Evolutionary conservation across 805 yeast genomes (phyloP).

Genomic region (Ogataea ramenticola): DNA sequence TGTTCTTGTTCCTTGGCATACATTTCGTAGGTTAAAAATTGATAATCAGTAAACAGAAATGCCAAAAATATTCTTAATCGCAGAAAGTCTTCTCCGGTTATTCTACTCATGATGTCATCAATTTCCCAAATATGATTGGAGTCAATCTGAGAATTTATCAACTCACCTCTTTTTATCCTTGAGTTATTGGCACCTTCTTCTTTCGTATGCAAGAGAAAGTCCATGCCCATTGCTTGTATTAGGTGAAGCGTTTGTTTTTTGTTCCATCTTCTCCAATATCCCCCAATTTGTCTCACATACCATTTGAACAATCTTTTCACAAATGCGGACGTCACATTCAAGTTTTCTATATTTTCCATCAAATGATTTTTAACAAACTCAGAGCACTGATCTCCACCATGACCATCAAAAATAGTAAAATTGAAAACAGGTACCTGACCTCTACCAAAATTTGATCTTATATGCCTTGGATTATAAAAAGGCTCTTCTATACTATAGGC

Average conservation of each 20-base stretch:
- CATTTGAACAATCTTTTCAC: conserved; percentile 38
- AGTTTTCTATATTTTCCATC: conserved; percentile 43
- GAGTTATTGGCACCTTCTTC: conserved; percentile 2
- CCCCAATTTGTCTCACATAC: conserved; percentile 59
- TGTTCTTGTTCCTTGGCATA: conserved; percentile 1
- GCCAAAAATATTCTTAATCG: conserved; percentile 54
- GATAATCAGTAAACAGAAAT: conserved; percentile 59
- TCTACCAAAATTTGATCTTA: neutral
- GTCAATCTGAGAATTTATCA: neutral
- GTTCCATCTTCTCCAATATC: conserved; percentile 81
- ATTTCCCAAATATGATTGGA: neutral
- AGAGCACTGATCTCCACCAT: conserved; percentile 80
- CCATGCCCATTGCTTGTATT: conserved; percentile 14
- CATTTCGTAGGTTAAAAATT: conserved; percentile 34
- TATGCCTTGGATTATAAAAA: conserved; percentile 3
- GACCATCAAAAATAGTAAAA: conserved; percentile 86
- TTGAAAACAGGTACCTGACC: conserved; percentile 41
- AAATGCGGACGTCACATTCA: conserved; percentile 25
- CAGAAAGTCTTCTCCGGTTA: conserved; percentile 44
- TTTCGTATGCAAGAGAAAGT: conserved; percentile 2
- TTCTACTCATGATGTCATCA: conserved; percentile 8
- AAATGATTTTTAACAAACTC: conserved; percentile 49
- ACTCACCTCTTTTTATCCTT: neutral
- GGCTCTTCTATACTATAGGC: conserved; percentile 11
- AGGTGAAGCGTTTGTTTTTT: conserved; percentile 28